Base-by-base conservation (phyloP, 2,329 filamentous ascomycete species). In the Meredithiella fracta region DNA sequence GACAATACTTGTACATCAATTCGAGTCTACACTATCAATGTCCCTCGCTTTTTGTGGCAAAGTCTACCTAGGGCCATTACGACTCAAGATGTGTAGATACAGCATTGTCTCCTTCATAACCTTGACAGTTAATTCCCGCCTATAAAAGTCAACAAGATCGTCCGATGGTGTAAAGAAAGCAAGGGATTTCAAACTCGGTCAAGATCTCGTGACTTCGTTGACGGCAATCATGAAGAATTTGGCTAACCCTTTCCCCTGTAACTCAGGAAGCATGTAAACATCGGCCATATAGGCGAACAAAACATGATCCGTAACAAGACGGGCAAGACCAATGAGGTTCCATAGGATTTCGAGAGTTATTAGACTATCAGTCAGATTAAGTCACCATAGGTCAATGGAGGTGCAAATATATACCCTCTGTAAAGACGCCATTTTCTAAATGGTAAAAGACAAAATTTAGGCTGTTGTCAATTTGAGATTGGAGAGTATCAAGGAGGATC, bases 231-330 rank as follows among this genome's bases (percentile, higher is more conserved):
- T 75, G 63, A 86, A 67, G 80, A 81, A 86, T 47, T 70, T 74
- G 2, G 79, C 83, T 1, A 87, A 69, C 0, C 83, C 82, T 8
- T 72, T 69, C 3, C 76, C 73, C 63, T 83, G 80, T 62, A 79
- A 77, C 40, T 74, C 71, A 0, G 75, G 70, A 2, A 78, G 65
- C 22, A 86, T 70, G 65, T 83, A 86, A 20, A 86, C 78, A 62
- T 86, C 83, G 25, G 82, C 83, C 55, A 72, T 67, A 58, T 85
- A 88, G 34, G 76, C 80, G 61, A 86, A 79, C 0, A 82, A 83
- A 50, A 79, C 73, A 62, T 77, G 75, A 66, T 88, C 85, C 7
- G 83, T 88, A 53, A 87, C 69, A n/a, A 85, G 66, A 34, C 84
- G 68, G 50, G 68, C 67, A 55, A 72, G 66, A 56, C 70, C 70